Conservation (phyloP, 1,284 basidiomycete genomes). For the Moesziomyces globuligerus region DNA sequence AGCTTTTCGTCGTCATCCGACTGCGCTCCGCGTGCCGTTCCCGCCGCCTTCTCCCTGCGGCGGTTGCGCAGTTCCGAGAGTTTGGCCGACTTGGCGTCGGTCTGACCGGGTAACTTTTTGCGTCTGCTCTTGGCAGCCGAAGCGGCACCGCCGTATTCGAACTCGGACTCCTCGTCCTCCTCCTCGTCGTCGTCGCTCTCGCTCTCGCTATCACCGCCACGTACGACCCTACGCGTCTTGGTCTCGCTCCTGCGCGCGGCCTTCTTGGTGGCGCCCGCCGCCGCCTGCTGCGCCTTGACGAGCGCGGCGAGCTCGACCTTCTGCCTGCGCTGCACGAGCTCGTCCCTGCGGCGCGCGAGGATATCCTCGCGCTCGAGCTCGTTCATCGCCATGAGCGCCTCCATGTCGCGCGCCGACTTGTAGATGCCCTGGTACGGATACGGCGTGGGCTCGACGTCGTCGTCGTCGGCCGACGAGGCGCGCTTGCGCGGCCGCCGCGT, state of each 20-base stretch:
- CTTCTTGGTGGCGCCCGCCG: constrained; percentile 44
- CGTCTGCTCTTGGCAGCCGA: constrained; percentile 81
- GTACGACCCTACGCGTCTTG: constrained; percentile 16
- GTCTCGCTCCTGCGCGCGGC: constrained; percentile 18
- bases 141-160: constrained; percentile 72
- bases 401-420: constrained; percentile 81
- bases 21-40: constrained; percentile 10
- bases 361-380: constrained; percentile 90
- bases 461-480: constrained; percentile 5
- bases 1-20: constrained; percentile 41
- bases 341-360: constrained; percentile 80
- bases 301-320: constrained; percentile 79
- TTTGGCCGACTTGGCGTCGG: constrained; percentile 53
- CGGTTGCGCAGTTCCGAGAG: constrained; percentile 54
- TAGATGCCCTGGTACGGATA: constrained; percentile 93
- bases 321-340: constrained; percentile 81
- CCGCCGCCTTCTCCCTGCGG: constrained; percentile 48
- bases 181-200: constrained; percentile 71
- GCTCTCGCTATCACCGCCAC: constrained; percentile 45
- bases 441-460: constrained; percentile 12
- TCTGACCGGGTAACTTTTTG: constrained; percentile 73
- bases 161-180: constrained; percentile 71
- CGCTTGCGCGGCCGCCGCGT: no score
- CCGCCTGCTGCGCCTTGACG: constrained; percentile 75
- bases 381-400: constrained; percentile 79